These are phyloP conservation scores for Dactylellina parvicollis DNA, from an alignment of 2,329 filamentous ascomycete species.

Conservation along the genomic window DNA sequence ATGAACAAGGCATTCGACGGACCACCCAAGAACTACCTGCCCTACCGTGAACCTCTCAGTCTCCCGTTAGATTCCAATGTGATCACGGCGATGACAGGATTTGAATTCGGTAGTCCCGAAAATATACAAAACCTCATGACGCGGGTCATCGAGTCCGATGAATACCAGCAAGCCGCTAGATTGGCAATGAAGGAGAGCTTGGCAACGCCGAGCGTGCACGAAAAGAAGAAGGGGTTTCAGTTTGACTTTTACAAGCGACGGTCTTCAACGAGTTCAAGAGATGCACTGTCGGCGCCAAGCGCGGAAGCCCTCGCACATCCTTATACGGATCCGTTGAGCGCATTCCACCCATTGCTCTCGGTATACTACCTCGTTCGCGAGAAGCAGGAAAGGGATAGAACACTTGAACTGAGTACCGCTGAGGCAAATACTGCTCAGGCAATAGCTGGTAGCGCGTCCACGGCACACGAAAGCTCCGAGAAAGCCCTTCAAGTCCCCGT, in stretches of 20 bases:
- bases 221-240: conserved; percentile 86
- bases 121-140: conserved; percentile 82
- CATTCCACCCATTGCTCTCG: conserved; percentile 89
- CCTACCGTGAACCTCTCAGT: conserved; percentile 82
- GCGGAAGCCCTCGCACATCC: conserved; percentile 79
- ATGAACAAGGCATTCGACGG: conserved; percentile 84
- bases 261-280: conserved; percentile 86
- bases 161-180: conserved; percentile 87
- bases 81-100: conserved; percentile 93
- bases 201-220: conserved; percentile 63
- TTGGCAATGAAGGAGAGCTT: conserved; percentile 65
- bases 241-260: conserved; percentile 98
- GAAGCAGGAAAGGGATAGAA: conserved; percentile 82
- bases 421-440: conserved; percentile 67
- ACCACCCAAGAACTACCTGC: conserved; percentile 88
- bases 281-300: conserved; percentile 85
- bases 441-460: conserved; percentile 59
- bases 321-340: conserved; percentile 85
- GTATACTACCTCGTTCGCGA: conserved; percentile 97
- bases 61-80: conserved; percentile 84
- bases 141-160: conserved; percentile 88
- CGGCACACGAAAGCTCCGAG: conserved; percentile 61
- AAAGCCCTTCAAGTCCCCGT: conserved; percentile 74
- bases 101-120: conserved; percentile 92
- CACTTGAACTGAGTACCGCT: conserved; percentile 59